Conservation (phyloP, 1,284 basidiomycete genomes). For the Austroboletus niveus region DNA sequence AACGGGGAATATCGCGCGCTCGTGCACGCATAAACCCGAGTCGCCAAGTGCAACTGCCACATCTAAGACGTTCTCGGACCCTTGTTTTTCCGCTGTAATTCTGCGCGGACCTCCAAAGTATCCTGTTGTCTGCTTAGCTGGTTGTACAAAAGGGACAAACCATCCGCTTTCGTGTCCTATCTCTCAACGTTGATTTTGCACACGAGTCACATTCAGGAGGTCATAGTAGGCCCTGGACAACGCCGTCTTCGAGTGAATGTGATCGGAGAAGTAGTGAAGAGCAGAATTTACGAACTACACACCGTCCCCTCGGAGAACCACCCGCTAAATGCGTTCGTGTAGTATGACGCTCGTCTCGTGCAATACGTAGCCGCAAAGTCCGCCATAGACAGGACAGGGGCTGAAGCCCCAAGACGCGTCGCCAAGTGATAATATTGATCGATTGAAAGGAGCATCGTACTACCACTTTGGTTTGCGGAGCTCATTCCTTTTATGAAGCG, state of each 20-base stretch:
- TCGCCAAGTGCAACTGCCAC: no score
- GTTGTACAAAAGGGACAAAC: no score
- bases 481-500: conserved; percentile 66
- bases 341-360: background rate
- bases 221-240: background rate
- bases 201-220: no score
- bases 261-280: conserved; percentile 15
- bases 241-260: conserved; percentile 10
- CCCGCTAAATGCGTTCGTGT: background rate
- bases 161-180: no score
- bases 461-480: conserved; percentile 69
- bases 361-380: background rate
- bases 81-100: no score
- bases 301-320: conserved; percentile 14
- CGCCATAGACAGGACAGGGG: background rate
- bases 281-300: conserved; percentile 7
- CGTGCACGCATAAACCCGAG: no score
- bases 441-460: conserved; percentile 13
- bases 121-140: no score
- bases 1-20: no score
- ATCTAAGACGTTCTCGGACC: no score
- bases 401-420: background rate
- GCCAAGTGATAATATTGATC: conserved; percentile 10
- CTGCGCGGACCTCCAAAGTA: no score
- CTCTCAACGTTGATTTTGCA: no score